Conservation (phyloP, 2,329 filamentous ascomycete species). For the Cytospora chrysosperma region DNA sequence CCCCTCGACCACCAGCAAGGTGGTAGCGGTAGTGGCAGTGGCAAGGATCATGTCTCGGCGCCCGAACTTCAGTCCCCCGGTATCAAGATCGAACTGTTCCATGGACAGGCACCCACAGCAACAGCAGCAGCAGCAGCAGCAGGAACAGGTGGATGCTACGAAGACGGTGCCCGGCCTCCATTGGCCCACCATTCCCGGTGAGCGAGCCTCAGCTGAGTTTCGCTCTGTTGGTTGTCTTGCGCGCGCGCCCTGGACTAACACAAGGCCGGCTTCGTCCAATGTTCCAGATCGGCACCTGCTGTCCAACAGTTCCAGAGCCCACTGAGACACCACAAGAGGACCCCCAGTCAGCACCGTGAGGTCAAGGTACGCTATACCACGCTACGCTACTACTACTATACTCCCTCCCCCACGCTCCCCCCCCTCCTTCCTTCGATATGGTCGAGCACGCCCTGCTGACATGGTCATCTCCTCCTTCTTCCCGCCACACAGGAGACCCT, state of each 20-base stretch:
- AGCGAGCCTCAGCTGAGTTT: constrained; percentile 27
- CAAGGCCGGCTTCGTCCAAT: not conserved
- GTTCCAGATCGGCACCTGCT: constrained; percentile 44
- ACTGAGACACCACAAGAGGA: constrained; percentile 56
- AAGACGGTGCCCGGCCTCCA: constrained; percentile 32
- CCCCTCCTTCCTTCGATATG: too few species aligned
- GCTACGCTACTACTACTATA: constrained; percentile 22
- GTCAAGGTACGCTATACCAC: constrained; percentile 48
- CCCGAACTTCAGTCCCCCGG: constrained; percentile 37
- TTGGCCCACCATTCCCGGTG: constrained; percentile 42
- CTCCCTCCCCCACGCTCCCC: too few species aligned
- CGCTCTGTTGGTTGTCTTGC: not conserved
- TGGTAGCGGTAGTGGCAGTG: not conserved
- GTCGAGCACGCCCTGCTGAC: not conserved
- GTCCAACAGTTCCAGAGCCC: constrained; percentile 49
- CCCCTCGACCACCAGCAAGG: not conserved
- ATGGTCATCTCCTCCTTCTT: not conserved
- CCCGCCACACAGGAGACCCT: constrained; percentile 70
- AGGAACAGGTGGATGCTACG: not conserved
- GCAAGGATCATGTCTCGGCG: constrained; percentile 12
- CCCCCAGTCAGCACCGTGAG: constrained; percentile 56
- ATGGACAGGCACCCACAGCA: constrained; percentile 28
- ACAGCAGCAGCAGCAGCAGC: not conserved
- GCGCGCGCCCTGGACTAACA: constrained; percentile 13
- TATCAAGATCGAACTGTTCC: constrained; percentile 38